Conservation (phyloP, 2,329 filamentous ascomycete species). For the Calonectria pauciramosa region DNA sequence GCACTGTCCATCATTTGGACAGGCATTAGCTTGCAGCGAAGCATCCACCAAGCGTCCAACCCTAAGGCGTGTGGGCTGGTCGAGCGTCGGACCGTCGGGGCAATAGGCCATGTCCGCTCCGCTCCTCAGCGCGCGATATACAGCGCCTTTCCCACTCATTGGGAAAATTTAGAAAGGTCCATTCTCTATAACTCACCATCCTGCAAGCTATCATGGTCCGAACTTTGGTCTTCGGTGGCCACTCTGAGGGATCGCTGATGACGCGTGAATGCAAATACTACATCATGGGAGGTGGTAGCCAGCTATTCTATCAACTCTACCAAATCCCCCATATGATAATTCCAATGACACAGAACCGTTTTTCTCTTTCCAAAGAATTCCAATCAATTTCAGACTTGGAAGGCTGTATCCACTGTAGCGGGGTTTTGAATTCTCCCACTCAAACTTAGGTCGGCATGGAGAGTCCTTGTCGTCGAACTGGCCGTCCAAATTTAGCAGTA, state of each 20-base stretch:
- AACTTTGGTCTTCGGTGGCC: neutral
- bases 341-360: too few species aligned
- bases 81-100: neutral
- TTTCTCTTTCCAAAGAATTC: neutral
- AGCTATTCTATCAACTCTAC: neutral
- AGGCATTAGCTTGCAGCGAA: neutral
- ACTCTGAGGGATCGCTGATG: neutral
- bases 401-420: too few species aligned
- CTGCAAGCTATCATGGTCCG: neutral
- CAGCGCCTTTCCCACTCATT: neutral
- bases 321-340: neutral
- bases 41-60: neutral
- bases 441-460: too few species aligned
- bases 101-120: neutral
- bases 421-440: neutral
- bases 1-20: neutral
- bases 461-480: neutral
- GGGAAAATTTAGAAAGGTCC: neutral
- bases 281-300: too few species aligned
- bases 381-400: neutral
- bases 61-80: neutral
- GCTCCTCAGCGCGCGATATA: neutral
- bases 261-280: neutral
- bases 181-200: neutral
- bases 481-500: neutral